A percentile compares a stretch with the other conserved stretches of the same genome.
phyloP scores from a whole-genome alignment of 108 stramenopile species.

The Skeletonema tropicum region DNA sequence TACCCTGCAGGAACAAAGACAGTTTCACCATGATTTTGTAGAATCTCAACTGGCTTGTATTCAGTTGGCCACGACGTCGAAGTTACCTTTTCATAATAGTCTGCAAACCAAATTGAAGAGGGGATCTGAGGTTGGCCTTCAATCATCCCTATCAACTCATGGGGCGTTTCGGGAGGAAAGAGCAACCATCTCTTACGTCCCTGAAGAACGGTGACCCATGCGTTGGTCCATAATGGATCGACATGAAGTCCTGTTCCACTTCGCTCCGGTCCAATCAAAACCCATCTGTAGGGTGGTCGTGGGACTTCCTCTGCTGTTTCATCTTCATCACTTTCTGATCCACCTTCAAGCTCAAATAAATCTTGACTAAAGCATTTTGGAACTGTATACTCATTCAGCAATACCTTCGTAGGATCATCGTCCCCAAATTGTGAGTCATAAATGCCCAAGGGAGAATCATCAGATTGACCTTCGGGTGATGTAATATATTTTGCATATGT shows the following conservation, averaged over 20 bases:
- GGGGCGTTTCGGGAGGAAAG: constrained; percentile 73
- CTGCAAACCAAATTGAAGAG: constrained; percentile 74
- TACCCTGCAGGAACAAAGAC: constrained; percentile 83
- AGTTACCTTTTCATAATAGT: constrained; percentile 58
- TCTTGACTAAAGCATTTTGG: constrained; percentile 75
- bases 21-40: constrained; percentile 84
- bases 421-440: constrained; percentile 82
- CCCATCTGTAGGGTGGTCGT: constrained; percentile 86
- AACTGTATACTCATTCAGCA: constrained; percentile 67
- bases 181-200: constrained; percentile 85
- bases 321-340: constrained; percentile 26
- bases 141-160: constrained; percentile 59
- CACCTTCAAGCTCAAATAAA: constrained; percentile 62
- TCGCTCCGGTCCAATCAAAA: constrained; percentile 78
- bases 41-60: constrained; percentile 65
- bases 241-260: constrained; percentile 88
- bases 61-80: constrained; percentile 41
- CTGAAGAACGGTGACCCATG: constrained; percentile 83
- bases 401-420: constrained; percentile 44
- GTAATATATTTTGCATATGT: constrained; percentile 75
- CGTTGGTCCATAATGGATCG: constrained; percentile 86
- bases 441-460: constrained; percentile 84
- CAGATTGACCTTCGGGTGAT: constrained; percentile 58
- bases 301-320: neutral
- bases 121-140: constrained; percentile 70